Percentiles rank a stretch among this genome's conserved stretches.
Conservation (phyloP, 2,329 filamentous ascomycete species). For the Neobulgaria alba region DNA sequence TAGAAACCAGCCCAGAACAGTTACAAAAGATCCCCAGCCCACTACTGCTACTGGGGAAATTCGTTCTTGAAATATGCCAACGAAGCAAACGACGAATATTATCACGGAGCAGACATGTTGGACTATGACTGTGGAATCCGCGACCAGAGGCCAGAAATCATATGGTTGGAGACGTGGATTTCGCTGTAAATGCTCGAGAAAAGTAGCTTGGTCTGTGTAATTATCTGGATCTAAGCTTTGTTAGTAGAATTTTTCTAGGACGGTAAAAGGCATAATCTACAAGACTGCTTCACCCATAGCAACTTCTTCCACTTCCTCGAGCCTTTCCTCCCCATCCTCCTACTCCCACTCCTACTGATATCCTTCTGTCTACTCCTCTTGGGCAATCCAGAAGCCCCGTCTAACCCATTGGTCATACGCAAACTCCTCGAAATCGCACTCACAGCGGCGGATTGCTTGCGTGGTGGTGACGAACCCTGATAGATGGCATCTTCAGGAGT, state of each 20-base stretch:
- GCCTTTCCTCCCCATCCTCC: constrained; percentile 53
- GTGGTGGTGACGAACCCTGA: constrained; percentile 48
- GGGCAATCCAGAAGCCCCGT: constrained; percentile 9
- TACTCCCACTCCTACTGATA: constrained; percentile 39
- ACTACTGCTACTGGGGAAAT: constrained; percentile 88
- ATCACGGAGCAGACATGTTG: constrained; percentile 94
- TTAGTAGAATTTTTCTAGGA: too few relatives aligned
- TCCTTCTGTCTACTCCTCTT: constrained; percentile 22
- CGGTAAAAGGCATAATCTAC: constrained; percentile 38
- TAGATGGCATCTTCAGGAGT: constrained; percentile 80
- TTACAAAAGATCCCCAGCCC: constrained; percentile 72
- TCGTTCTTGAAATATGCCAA: constrained; percentile 77
- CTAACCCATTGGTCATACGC: constrained; percentile 22
- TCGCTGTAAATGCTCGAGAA: constrained; percentile 88
- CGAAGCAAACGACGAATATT: constrained; percentile 91
- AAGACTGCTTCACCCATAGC: constrained; percentile 95
- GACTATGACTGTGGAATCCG: constrained; percentile 91
- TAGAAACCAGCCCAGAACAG: constrained; percentile 78
- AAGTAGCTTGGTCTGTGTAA: constrained; percentile 94
- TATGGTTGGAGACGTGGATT: constrained; percentile 92
- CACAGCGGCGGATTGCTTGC: constrained; percentile 34
- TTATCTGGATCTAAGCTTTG: constrained; percentile 81
- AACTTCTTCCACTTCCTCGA: constrained; percentile 90
- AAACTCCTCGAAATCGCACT: constrained; percentile 35
- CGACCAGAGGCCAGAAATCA: constrained; percentile 95